Percentiles rank a stretch among this genome's conserved stretches.
phyloP scores from a whole-genome alignment of 129 eudicot genomes.

The Ambrosia artemisiifolia region DNA sequence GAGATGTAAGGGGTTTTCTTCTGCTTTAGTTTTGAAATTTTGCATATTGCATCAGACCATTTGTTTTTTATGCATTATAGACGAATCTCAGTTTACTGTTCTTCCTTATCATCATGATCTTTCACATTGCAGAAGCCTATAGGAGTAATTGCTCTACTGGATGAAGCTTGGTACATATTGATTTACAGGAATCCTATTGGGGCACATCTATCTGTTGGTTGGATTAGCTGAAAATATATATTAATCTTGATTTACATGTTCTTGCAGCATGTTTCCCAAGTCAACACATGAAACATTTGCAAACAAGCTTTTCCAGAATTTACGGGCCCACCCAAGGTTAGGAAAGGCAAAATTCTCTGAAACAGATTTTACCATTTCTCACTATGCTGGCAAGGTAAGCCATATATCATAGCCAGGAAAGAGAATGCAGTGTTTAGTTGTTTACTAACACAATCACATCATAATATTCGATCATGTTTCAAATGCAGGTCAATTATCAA shows the following conservation, averaged over 20 bases:
- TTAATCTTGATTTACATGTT: conserved; percentile 25
- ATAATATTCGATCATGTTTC: conserved; percentile 13
- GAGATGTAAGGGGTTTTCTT: not conserved
- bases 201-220: conserved; percentile 21
- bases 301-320: conserved; percentile 87
- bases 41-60: not conserved
- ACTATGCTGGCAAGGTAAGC: conserved; percentile 97
- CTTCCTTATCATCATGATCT: conserved; percentile 24
- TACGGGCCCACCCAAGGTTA: conserved; percentile 72
- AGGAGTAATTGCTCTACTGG: conserved; percentile 86
- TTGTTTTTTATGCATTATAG: conserved; percentile 1
- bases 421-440: not conserved
- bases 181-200: conserved; percentile 26
- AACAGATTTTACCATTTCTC: conserved; percentile 86
- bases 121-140: conserved; percentile 83
- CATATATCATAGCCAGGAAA: not conserved
- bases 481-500: conserved; percentile 83
- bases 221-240: conserved; percentile 15
- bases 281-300: conserved; percentile 97
- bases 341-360: conserved; percentile 86
- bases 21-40: not conserved
- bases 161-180: conserved; percentile 88
- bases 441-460: not conserved
- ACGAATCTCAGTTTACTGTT: conserved; percentile 8
- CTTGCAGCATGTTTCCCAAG: conserved; percentile 95